Percentiles rank a stretch among this genome's conserved stretches.
These are phyloP conservation scores for Yamadazyma mexicana DNA, from an alignment of 1,139 yeast species.

Conservation along the genomic window DNA sequence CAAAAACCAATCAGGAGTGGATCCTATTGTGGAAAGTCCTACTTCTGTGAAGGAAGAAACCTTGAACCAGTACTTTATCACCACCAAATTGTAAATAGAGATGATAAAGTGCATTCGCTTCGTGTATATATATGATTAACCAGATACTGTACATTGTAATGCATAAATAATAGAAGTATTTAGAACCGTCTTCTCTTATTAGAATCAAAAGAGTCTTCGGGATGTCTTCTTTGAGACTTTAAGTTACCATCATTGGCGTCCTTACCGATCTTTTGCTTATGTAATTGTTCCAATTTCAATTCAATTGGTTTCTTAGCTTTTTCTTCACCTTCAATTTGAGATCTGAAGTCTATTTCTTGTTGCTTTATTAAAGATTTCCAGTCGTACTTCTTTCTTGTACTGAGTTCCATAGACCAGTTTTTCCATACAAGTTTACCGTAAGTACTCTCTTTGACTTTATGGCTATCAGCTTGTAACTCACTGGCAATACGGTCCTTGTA, in stretches of 20 bases:
- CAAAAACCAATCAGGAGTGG: slow-evolving; percentile 84
- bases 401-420: slow-evolving; percentile 86
- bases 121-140: slow-evolving; percentile 4
- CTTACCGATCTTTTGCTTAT: slow-evolving; percentile 30
- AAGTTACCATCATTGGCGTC: slow-evolving; percentile 21
- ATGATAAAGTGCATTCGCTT: slow-evolving; percentile 1
- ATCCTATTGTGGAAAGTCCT: slow-evolving; percentile 87
- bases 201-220: slow-evolving; percentile 15
- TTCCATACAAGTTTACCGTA: slow-evolving; percentile 95
- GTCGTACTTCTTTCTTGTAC: slow-evolving; percentile 70
- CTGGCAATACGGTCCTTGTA: slow-evolving; percentile 85
- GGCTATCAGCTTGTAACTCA: slow-evolving; percentile 60
- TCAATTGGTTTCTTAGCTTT: slow-evolving; percentile 43
- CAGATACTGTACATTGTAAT: slow-evolving; percentile 9
- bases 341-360: slow-evolving; percentile 57
- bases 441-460: slow-evolving; percentile 73
- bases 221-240: slow-evolving; percentile 11
- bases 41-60: slow-evolving; percentile 53
- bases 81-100: slow-evolving; percentile 4
- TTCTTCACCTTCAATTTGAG: slow-evolving; percentile 17
- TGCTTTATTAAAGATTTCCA: slow-evolving; percentile 79
- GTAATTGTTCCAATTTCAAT: slow-evolving; percentile 43
- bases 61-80: slow-evolving; percentile 52
- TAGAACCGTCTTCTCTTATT: slow-evolving; percentile 14
- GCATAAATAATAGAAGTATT: background rate